Evolutionary conservation across 2,329 filamentous ascomycete species (phyloP).

Genomic region (Botryosphaeria dothidea): DNA sequence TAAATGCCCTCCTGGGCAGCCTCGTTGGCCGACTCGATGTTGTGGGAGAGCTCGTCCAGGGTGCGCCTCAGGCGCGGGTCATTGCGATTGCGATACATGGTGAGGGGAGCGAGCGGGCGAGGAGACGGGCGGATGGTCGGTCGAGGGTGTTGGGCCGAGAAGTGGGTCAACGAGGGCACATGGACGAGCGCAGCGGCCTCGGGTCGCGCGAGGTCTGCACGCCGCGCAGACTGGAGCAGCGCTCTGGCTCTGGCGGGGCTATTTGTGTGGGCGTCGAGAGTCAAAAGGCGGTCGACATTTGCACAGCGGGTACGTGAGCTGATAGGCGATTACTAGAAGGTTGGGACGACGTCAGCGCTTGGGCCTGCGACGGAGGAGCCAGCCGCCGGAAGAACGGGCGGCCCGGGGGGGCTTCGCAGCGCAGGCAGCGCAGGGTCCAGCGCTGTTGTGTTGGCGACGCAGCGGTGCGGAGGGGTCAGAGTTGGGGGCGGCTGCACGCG

Average conservation of each 20-base stretch:
- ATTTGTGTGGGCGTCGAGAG: neutral
- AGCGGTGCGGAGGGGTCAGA: too few species aligned
- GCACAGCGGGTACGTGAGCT: conserved; percentile 3
- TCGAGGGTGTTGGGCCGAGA: conserved; percentile 17
- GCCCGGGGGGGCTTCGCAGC: too few species aligned
- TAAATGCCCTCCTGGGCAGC: conserved; percentile 90
- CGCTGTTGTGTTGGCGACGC: too few species aligned
- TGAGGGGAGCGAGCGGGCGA: conserved; percentile 20
- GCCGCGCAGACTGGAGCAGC: neutral
- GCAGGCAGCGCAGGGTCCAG: neutral
- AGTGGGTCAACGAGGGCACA: conserved; percentile 18
- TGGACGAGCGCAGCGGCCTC: neutral
- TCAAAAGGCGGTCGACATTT: conserved; percentile 12
- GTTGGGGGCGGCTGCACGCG: too few species aligned
- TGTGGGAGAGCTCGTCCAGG: conserved; percentile 89
- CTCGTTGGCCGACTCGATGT: conserved; percentile 86
- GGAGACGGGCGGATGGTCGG: conserved; percentile 11
- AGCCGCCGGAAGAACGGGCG: neutral
- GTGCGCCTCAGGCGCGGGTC: conserved; percentile 91
- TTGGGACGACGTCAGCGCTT: neutral
- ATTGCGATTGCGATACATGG: conserved; percentile 58
- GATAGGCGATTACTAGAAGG: neutral
- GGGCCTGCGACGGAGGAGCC: neutral
- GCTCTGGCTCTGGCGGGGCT: neutral
- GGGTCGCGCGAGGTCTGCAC: neutral